Base-by-base conservation (phyloP, 2,329 filamentous ascomycete species). In the Trichoderma polysporum region DNA sequence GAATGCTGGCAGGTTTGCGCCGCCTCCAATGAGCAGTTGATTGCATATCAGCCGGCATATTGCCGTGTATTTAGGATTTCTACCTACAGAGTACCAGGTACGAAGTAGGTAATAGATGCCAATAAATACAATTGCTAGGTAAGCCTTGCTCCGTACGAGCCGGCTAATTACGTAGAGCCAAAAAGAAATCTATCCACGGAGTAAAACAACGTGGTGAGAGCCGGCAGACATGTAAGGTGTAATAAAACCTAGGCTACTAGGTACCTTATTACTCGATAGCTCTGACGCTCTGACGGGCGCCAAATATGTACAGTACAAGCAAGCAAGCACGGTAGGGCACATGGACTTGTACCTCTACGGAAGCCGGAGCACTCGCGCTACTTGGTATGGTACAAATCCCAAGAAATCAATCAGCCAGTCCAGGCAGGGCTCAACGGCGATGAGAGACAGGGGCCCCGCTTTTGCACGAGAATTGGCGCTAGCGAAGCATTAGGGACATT, bases 401-500 rank as follows among this genome's bases (percentile, higher is more conserved):
- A n/a, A 45, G n/a, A n/a, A 52, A 19, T 31, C 17, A 37, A 25
- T n/a, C n/a, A n/a, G n/a, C n/a, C n/a, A n/a, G n/a, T n/a, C n/a
- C n/a, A n/a, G n/a, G n/a, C 52, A 53, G 54, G 47, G 64, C 33
- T 58, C 53, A 13, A 17, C 49, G 39, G 49, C 41, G 47, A 66
- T 45, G 50, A 45, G 59, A 49, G 29, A 61, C 29, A 31, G 15
- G 17, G 61, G 53, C 66, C 66, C 66, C 53, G 37, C 61, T 60
- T 29, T 60, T 61, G 63, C 49, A 53, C 31, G 19, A 64, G 56
- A 68, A 69, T 66, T 68, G 72, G 73, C 76, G 74, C 76, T 77
- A 77, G 70, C 68, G 67, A 60, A 73, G 72, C 72, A 75, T 74
- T 71, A 75, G 72, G 75, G 75, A 77, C 76, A 76, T 77, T 78